Base-by-base conservation (phyloP, 2,329 filamentous ascomycete species). In the Monilinia fructigena region DNA sequence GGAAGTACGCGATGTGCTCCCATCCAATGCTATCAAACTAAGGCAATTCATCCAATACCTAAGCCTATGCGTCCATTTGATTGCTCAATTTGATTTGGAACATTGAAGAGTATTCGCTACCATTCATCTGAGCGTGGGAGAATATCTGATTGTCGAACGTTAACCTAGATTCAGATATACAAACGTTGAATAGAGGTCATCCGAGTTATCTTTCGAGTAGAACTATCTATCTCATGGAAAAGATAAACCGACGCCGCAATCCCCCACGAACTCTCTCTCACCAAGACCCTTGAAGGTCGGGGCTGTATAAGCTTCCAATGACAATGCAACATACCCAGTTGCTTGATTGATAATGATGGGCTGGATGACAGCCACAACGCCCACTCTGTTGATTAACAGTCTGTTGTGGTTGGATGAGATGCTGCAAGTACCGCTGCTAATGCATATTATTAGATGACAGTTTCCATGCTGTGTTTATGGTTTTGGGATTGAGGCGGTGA, bases 401-500 rank as follows among this genome's bases (percentile, higher is more conserved):
- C 28, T 20, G 11, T 11, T 20, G 31, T 50, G 31, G 16, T 60
- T 60, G 58, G 58, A 7, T 38, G 7, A 26, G 14, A 23, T 14
- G 11, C 3, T 48, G 26, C 11, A 28, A 47, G 55, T 47, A 47
- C 42, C 42, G 42, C 48, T 45, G 47, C 58, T 50, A 23, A 38
- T 50, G 58, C 45, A 60, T 60, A n/a, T 40, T 23, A 48, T 48
- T n/a, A 50, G 20, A 40, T 60, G 58, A 35, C 35, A 48, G 31
- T 11, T 48, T 18, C 18, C 56, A 60, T 59, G 56, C 2, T 35
- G 56, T 59, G 55, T 48, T 35, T 26, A 31, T 50, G 6, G 12
- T 60, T 31, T 47, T 20, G 28, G 20, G 20, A n/a, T 50, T 16
- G 45, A 60, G 58, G 56, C 56, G 56, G 56, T 60, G 56, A 60